These are phyloP conservation scores for Termitomyces sp. DNA, from an alignment of 768 basidiomycete species.

Conservation along the genomic window DNA sequence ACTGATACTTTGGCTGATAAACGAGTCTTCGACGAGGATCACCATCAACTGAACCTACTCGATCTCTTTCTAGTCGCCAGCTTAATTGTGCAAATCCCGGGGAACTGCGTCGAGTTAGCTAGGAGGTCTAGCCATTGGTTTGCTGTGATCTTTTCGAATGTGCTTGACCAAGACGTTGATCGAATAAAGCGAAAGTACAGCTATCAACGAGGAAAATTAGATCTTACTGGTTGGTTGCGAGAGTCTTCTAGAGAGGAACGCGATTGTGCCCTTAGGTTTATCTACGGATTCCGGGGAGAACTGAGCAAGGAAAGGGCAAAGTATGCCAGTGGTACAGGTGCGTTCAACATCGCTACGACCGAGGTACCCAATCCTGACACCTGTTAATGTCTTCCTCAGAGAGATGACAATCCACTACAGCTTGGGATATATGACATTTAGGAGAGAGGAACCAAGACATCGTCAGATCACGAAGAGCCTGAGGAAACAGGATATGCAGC, in stretches of 20 bases:
- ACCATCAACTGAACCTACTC: background rate
- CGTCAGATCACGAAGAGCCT: background rate
- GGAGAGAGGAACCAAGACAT: background rate
- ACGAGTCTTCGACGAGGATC: background rate
- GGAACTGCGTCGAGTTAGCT: background rate
- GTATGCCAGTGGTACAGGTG: background rate
- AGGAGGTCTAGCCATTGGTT: constrained; percentile 3
- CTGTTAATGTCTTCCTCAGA: too few relatives aligned
- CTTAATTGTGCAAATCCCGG: background rate
- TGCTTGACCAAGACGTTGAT: background rate
- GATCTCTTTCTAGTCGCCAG: background rate
- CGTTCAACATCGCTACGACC: background rate
- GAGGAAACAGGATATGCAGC: background rate
- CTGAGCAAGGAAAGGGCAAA: background rate
- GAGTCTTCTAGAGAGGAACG: background rate
- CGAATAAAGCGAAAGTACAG: background rate
- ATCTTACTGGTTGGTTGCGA: background rate
- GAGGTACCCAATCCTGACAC: background rate
- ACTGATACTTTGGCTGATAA: background rate
- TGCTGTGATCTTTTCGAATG: constrained; percentile 2
- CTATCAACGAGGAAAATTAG: background rate
- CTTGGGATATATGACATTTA: too few relatives aligned
- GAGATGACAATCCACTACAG: background rate
- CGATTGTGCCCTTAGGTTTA: background rate
- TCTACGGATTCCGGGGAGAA: background rate